Conservation (phyloP, 306 rosid genomes). For the Crataegus laevigata region DNA sequence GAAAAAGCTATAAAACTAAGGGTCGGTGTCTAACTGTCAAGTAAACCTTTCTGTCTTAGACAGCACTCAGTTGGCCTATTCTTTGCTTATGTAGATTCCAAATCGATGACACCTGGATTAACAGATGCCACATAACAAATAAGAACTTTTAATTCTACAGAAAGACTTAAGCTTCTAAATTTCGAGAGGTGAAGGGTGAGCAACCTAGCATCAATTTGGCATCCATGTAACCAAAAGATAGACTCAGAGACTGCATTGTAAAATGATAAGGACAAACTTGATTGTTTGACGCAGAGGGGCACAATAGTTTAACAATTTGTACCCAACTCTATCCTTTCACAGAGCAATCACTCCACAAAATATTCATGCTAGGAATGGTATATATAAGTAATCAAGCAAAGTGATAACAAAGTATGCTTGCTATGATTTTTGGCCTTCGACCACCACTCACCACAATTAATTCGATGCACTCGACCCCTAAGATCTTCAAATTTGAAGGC, state of each 20-base stretch:
- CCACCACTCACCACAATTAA: slow-evolving; percentile 67
- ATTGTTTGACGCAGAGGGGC: not conserved
- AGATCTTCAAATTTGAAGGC: slow-evolving; percentile 74
- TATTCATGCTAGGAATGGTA: not conserved
- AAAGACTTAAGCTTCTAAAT: not conserved
- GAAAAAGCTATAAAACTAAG: not conserved
- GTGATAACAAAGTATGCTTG: not conserved
- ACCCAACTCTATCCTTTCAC: not conserved
- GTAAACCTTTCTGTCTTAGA: too few species aligned
- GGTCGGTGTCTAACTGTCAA: too few species aligned
- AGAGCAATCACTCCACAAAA: not conserved
- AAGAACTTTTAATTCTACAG: not conserved
- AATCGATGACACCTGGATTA: too few species aligned
- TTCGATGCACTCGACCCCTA: slow-evolving; percentile 71
- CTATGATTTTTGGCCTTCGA: slow-evolving; percentile 2
- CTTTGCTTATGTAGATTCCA: too few species aligned
- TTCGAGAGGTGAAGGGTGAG: not conserved
- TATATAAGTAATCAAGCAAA: not conserved
- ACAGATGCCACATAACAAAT: not conserved
- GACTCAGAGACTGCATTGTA: not conserved
- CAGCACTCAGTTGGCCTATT: too few species aligned
- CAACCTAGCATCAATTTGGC: not conserved
- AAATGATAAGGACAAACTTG: not conserved
- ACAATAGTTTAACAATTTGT: not conserved
- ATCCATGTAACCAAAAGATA: not conserved